Evolutionary conservation across 345 rosid species (phyloP).

Genomic region (rapeseed (Brassica napus)): DNA sequence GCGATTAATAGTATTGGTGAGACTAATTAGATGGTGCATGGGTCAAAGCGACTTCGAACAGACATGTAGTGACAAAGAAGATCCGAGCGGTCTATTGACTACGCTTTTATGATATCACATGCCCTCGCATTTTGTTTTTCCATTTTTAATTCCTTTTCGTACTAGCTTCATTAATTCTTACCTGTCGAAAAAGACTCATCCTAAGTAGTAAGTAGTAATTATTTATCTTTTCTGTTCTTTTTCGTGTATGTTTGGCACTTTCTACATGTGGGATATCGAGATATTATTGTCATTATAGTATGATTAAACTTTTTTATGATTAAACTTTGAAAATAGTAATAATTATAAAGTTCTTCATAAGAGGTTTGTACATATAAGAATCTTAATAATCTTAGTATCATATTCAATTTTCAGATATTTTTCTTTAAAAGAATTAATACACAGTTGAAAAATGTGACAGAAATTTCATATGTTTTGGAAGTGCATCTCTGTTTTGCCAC

Average conservation of each 20-base stretch:
- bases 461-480: not conserved
- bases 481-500: slow-evolving; percentile 9
- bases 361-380: not conserved
- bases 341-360: not conserved
- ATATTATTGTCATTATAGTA: slow-evolving; percentile 20
- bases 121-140: slow-evolving; percentile 35
- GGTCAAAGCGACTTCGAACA: slow-evolving; percentile 34
- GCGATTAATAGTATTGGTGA: slow-evolving; percentile 22
- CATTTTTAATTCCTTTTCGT: slow-evolving; percentile 16
- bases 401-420: not conserved
- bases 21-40: slow-evolving; percentile 37
- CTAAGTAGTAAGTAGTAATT: not conserved
- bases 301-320: not conserved
- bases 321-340: slow-evolving; percentile 11
- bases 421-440: not conserved
- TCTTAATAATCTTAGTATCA: not conserved
- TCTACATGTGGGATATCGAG: slow-evolving; percentile 1
- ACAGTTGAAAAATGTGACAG: not conserved
- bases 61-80: slow-evolving; percentile 39
- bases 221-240: slow-evolving; percentile 9
- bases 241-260: slow-evolving; percentile 19
- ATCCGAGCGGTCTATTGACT: slow-evolving; percentile 51
- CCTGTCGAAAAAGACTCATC: slow-evolving; percentile 15
- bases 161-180: slow-evolving; percentile 25
- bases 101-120: slow-evolving; percentile 64